These are phyloP conservation scores for Rutidosis leptorrhynchoides DNA, from an alignment of 129 eudicot genomes.

Conservation along the genomic window DNA sequence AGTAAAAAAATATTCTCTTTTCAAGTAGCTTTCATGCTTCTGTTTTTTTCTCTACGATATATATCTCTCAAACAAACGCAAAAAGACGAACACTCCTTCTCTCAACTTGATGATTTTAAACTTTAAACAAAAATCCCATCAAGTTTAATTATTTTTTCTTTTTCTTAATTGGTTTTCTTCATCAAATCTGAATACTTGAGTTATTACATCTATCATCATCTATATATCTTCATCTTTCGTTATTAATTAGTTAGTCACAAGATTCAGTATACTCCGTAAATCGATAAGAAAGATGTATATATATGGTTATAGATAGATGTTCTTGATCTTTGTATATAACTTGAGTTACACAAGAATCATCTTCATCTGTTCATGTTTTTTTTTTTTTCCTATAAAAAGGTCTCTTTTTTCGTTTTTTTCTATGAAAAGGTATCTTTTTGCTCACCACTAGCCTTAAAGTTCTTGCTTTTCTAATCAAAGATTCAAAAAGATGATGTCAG, in stretches of 20 bases:
- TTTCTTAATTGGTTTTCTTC: conserved; percentile 6
- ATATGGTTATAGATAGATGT: neutral
- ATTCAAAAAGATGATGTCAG: conserved; percentile 39
- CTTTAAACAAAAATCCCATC: conserved; percentile 23
- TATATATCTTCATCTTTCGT: neutral
- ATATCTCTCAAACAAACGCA: conserved; percentile 35
- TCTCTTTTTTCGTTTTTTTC: neutral
- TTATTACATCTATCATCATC: conserved; percentile 3
- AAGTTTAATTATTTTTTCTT: conserved; percentile 15
- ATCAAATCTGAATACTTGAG: conserved; percentile 11
- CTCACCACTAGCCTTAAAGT: neutral
- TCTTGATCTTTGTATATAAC: neutral
- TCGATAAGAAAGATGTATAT: neutral
- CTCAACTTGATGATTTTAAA: conserved; percentile 28
- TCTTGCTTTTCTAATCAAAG: conserved; percentile 10
- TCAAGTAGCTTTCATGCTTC: conserved; percentile 36
- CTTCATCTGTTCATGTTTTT: no score
- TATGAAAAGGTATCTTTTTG: neutral
- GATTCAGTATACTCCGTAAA: conserved; percentile 1
- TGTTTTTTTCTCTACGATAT: conserved; percentile 39
- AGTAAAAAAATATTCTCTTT: conserved; percentile 38
- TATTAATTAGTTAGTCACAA: neutral
- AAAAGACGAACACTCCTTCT: conserved; percentile 38
- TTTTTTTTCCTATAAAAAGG: neutral
- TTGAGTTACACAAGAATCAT: conserved; percentile 8